phyloP scores from a whole-genome alignment of 169 alveolate genomes.

The Plasmodium relictum region DNA sequence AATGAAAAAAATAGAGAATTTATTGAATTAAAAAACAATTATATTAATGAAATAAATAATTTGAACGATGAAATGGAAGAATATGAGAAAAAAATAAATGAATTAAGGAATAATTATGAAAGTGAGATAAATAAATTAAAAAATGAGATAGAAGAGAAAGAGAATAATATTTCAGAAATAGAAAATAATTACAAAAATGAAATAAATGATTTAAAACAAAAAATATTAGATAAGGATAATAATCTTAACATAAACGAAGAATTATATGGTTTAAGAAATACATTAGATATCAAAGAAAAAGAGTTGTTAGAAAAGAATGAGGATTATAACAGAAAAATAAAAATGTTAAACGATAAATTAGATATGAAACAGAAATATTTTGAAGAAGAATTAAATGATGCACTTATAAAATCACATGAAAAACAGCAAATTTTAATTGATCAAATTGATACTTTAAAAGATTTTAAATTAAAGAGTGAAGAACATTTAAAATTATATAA shows the following conservation, averaged over 20 bases:
- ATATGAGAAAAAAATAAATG: neutral
- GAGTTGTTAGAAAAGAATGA: conserved; percentile 17
- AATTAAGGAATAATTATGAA: conserved; percentile 12
- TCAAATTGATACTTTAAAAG: conserved; percentile 38
- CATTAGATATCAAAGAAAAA: conserved; percentile 10
- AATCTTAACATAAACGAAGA: conserved; percentile 9
- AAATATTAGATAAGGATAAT: conserved; percentile 21
- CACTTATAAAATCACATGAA: conserved; percentile 25
- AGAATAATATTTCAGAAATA: neutral
- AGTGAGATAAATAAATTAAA: conserved; percentile 26
- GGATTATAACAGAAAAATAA: conserved; percentile 19
- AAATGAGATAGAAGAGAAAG: neutral
- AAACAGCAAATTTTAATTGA: conserved; percentile 14
- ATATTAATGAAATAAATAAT: conserved; percentile 30
- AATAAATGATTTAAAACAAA: conserved; percentile 16
- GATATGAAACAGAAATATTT: conserved; percentile 5
- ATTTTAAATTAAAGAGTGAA: conserved; percentile 20
- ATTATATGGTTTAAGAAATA: conserved; percentile 2
- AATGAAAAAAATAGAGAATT: conserved; percentile 37
- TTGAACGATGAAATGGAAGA: conserved; percentile 41
- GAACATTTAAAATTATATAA: conserved; percentile 27
- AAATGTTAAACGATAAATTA: conserved; percentile 11
- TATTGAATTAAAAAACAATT: conserved; percentile 20
- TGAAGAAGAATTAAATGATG: conserved; percentile 42
- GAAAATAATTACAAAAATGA: conserved; percentile 5